Evolutionary conservation across 768 basidiomycete genomes (phyloP).

Genomic region (Auricularia heimuer): DNA sequence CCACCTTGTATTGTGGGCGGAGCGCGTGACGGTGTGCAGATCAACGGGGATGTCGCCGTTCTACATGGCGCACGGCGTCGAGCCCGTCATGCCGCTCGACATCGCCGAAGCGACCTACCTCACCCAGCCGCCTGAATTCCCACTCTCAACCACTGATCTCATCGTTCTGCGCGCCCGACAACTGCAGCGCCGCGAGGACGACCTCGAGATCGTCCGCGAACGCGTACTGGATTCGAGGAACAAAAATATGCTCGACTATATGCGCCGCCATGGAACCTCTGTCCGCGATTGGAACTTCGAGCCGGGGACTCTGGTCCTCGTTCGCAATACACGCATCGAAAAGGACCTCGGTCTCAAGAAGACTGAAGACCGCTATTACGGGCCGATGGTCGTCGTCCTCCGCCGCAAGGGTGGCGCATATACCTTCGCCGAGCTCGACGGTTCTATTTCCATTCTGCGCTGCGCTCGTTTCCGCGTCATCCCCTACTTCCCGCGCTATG

Average conservation of each 20-base stretch:
- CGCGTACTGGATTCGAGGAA: not conserved
- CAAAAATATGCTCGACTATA: not conserved
- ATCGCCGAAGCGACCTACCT: constrained; percentile 14
- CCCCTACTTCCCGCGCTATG: not conserved
- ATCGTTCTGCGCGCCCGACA: constrained; percentile 5
- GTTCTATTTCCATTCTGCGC: not conserved
- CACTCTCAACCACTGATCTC: constrained; percentile 10
- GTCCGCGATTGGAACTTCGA: not conserved
- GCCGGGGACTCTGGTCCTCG: not conserved
- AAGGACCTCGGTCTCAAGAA: not conserved
- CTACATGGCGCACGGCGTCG: constrained; percentile 7
- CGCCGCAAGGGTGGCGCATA: not conserved
- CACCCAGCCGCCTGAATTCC: not conserved
- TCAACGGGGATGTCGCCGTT: constrained; percentile 24
- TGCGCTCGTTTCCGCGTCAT: constrained; percentile 1
- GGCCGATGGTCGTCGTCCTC: constrained; percentile 1
- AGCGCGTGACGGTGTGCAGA: constrained; percentile 22
- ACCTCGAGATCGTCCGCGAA: constrained; percentile 7
- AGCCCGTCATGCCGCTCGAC: constrained; percentile 16
- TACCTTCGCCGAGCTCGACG: not conserved
- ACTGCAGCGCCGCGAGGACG: constrained; percentile 9
- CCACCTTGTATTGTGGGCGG: constrained; percentile 26
- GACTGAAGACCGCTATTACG: not conserved
- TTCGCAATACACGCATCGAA: not conserved
- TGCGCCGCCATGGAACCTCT: not conserved